These are phyloP conservation scores for Scedosporium boydii DNA, from an alignment of 2,329 filamentous ascomycete species.

Conservation along the genomic window DNA sequence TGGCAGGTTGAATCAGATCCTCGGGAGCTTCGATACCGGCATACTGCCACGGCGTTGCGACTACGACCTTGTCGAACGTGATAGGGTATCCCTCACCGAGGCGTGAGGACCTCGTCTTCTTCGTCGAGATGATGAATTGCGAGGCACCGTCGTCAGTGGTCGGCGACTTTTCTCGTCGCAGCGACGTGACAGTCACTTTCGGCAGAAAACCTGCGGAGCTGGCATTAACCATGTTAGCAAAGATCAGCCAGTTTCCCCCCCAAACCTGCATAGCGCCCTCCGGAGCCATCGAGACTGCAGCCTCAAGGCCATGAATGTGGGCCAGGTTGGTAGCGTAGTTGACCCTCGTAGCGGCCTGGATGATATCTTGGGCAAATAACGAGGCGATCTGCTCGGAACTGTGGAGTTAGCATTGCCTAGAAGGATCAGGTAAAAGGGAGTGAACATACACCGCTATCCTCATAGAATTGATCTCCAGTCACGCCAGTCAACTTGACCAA, in stretches of 20 bases:
- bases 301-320: constrained; percentile 80
- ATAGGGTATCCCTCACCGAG: constrained; percentile 32
- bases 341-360: constrained; percentile 84
- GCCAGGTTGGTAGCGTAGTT: constrained; percentile 88
- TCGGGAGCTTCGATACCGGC: constrained; percentile 56
- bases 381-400: constrained; percentile 40
- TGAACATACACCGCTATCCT: constrained; percentile 43
- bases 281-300: constrained; percentile 87
- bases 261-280: constrained; percentile 70
- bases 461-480: constrained; percentile 66
- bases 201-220: constrained; percentile 53
- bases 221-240: constrained; percentile 64
- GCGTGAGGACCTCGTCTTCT: constrained; percentile 13
- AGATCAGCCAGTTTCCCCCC: constrained; percentile 93
- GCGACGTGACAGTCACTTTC: constrained; percentile 57
- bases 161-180: constrained; percentile 40
- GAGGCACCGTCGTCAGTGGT: constrained; percentile 23
- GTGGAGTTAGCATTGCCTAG: neutral
- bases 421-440: neutral
- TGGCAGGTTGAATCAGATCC: constrained; percentile 56
- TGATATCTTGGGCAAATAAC: constrained; percentile 66
- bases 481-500: constrained; percentile 56
- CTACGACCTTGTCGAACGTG: constrained; percentile 68
- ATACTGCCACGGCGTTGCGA: constrained; percentile 79
- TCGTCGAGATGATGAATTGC: constrained; percentile 38